phyloP scores from a whole-genome alignment of 1,284 basidiomycete genomes.

The Cronartium ribicola region DNA sequence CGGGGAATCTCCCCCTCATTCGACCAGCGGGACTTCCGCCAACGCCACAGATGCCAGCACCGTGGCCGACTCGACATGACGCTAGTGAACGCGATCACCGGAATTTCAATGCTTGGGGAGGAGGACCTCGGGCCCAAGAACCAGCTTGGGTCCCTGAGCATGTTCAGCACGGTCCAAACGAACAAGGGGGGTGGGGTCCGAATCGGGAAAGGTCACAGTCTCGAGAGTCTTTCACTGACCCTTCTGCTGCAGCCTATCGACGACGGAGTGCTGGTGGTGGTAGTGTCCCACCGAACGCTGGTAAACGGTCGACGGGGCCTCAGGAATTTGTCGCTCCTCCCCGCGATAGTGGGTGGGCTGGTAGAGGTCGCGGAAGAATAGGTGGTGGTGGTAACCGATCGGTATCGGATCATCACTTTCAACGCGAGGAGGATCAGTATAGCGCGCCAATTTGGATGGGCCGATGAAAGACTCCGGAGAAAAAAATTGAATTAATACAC shows the following conservation, averaged over 20 bases:
- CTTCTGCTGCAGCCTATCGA: background rate
- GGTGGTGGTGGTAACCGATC: background rate
- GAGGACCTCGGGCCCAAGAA: background rate
- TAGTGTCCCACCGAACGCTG: background rate
- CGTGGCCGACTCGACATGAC: background rate
- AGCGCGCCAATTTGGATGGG: slow-evolving; percentile 9
- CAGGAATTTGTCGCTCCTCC: slow-evolving; percentile 33
- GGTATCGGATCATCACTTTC: background rate
- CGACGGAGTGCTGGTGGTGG: background rate
- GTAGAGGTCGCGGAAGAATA: slow-evolving; percentile 29
- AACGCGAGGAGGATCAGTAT: background rate
- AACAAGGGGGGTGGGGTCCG: too few relatives aligned
- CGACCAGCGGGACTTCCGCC: background rate
- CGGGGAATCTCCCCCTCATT: background rate
- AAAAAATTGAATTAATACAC: background rate
- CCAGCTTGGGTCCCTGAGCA: background rate
- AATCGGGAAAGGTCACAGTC: background rate
- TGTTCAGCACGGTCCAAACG: background rate
- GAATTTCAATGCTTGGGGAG: background rate
- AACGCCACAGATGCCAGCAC: background rate
- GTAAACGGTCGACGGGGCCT: slow-evolving; percentile 15
- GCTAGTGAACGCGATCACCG: background rate
- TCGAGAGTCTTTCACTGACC: background rate
- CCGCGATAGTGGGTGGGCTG: slow-evolving; percentile 32
- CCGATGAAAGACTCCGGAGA: background rate